phyloP scores from a whole-genome alignment of 2,329 filamentous ascomycete genomes.

The Parastagonospora avenae region DNA sequence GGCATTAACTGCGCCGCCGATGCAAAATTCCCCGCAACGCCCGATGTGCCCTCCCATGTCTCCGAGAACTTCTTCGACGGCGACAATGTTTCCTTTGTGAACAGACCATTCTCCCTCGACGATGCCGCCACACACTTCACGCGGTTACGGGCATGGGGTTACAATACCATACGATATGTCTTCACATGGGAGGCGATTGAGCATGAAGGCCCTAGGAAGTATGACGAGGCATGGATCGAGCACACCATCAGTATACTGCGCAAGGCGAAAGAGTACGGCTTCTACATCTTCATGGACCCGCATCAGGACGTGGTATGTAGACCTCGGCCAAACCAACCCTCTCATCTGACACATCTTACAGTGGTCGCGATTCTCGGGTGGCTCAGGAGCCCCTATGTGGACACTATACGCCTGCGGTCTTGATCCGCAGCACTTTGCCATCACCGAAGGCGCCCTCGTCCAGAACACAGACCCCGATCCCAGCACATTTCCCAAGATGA shows the following conservation, averaged over 20 bases:
- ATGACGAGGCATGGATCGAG: conserved; percentile 91
- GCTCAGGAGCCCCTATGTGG: conserved; percentile 97
- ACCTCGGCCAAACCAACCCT: neutral
- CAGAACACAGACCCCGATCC: conserved; percentile 92
- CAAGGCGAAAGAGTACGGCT: conserved; percentile 85
- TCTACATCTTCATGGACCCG: conserved; percentile 98
- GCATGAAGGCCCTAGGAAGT: conserved; percentile 84
- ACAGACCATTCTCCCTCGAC: conserved; percentile 79
- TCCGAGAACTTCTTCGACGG: conserved; percentile 85
- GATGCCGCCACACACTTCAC: conserved; percentile 88
- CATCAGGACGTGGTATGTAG: conserved; percentile 89
- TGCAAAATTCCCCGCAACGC: conserved; percentile 83
- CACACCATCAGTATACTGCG: conserved; percentile 87
- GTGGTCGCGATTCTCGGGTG: conserved; percentile 95
- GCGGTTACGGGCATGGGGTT: conserved; percentile 84
- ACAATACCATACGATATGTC: conserved; percentile 94
- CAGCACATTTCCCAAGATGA: conserved; percentile 93
- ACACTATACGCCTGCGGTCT: conserved; percentile 93
- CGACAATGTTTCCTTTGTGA: conserved; percentile 87
- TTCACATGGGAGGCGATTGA: conserved; percentile 99
- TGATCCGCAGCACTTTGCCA: conserved; percentile 81
- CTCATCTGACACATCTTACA: conserved; percentile 44
- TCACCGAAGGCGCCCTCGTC: conserved; percentile 89
- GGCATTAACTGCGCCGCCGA: conserved; percentile 95
- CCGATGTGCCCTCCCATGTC: conserved; percentile 80